Percentiles rank a stretch among this genome's conserved stretches.
phyloP scores from a whole-genome alignment of 106 monocot genomes.

The Allium sativum region DNA sequence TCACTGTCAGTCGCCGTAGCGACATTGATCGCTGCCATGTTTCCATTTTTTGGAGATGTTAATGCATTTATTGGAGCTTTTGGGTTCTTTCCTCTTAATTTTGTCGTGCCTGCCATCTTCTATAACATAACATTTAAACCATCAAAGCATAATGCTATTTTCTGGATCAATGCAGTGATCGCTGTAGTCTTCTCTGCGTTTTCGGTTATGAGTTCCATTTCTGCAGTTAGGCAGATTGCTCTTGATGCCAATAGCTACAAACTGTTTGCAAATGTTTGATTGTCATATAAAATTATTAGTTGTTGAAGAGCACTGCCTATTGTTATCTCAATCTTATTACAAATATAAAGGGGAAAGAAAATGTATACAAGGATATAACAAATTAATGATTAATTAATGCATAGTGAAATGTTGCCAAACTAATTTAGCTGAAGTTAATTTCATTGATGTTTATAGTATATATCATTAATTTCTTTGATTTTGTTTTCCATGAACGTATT shows the following conservation, averaged over 20 bases:
- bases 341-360: no score
- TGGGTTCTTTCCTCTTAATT: constrained; percentile 84
- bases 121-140: constrained; percentile 82
- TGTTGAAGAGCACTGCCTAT: not conserved
- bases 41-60: constrained; percentile 94
- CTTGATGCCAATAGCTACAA: constrained; percentile 19
- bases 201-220: constrained; percentile 34
- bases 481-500: no score
- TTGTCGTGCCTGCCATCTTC: constrained; percentile 57
- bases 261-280: constrained; percentile 23
- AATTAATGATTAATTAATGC: no score
- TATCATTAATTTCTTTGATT: no score
- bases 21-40: constrained; percentile 73
- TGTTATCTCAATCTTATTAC: no score
- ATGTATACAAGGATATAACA: no score
- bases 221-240: constrained; percentile 23
- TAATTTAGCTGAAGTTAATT: no score
- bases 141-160: constrained; percentile 29
- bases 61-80: constrained; percentile 80
- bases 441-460: no score
- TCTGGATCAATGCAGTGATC: constrained; percentile 64
- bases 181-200: constrained; percentile 42
- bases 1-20: constrained; percentile 40
- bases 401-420: no score
- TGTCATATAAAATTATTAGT: not conserved